These are phyloP conservation scores for Silene coronaria DNA, from an alignment of 179 eudicot species.

Conservation along the genomic window DNA sequence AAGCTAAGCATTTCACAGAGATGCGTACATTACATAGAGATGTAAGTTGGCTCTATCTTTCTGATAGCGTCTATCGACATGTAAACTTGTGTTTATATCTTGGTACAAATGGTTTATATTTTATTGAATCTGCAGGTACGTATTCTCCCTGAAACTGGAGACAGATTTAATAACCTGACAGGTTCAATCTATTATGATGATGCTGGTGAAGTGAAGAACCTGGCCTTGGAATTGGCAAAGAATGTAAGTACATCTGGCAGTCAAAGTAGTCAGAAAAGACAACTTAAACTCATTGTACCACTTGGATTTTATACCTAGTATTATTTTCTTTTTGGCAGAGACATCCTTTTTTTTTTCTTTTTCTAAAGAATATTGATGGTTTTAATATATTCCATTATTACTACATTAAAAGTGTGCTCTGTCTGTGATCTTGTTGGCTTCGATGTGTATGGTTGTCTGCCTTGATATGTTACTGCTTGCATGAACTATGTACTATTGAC, in stretches of 20 bases:
- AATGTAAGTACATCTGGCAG: constrained; percentile 40
- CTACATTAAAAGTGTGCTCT: not conserved
- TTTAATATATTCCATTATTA: not conserved
- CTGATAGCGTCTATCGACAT: constrained; percentile 7
- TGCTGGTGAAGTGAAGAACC: constrained; percentile 74
- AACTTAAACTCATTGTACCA: not conserved
- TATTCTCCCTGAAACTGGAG: constrained; percentile 74
- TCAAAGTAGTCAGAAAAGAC: not conserved
- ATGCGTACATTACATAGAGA: constrained; percentile 84
- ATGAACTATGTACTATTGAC: not conserved
- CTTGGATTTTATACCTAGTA: not conserved
- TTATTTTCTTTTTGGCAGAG: not conserved
- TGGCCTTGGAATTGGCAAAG: constrained; percentile 80
- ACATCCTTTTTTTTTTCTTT: not conserved
- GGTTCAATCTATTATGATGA: constrained; percentile 85
- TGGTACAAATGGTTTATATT: constrained; percentile 8
- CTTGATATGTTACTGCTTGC: not conserved
- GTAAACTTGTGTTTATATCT: constrained; percentile 12
- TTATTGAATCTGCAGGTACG: constrained; percentile 54
- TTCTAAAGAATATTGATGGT: not conserved
- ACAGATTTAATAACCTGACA: constrained; percentile 72
- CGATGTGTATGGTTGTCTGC: not conserved
- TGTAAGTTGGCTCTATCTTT: constrained; percentile 35
- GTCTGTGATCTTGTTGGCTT: not conserved
- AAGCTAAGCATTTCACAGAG: constrained; percentile 96